Evolutionary conservation across 2,329 filamentous ascomycete species (phyloP), one percentile per base, ranked within the genome.

Genomic region (Botrytis aclada): DNA sequence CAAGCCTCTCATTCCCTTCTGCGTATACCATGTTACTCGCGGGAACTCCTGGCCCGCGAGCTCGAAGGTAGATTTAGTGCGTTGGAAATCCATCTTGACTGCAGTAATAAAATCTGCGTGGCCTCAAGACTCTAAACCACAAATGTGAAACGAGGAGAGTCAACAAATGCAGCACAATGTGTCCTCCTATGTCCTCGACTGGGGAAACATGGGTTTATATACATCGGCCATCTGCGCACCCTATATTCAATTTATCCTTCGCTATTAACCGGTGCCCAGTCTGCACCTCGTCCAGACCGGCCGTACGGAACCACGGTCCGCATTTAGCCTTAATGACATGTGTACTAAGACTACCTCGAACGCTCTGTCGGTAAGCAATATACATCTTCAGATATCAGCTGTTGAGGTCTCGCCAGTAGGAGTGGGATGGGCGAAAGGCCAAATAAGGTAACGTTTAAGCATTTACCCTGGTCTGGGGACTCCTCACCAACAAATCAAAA

Each of bases 1-100:
- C 14, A 89, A 82, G 81, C 85, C 85, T 78, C 87, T 82, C 77
- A 89, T 82, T 62, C 86, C 86, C n/a, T 86, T 84, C 41, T 88
- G 86, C 76, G 83, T 85, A 66, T 78, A 85, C 87, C 87, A 88
- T 76, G 84, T 79, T 70, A 89, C 74, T 29, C 79, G 77, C 47
- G 78, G 77, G 71, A 80, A 80, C 74, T 79, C 77, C 60, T 74
- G 73, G 16, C 79, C 79, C 34, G 75, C 79, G 18, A 80, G 72
- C 75, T 80, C 77, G 64, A 80, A 80, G 37, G 78, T 79, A 22
- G 70, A 16, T 66, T 80, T 79, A 6, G 76, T 72, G 25, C 45
- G 70, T 69, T 74, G 70, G n/a, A 72, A 74, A 64, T 74, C 63
- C 73, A 74, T 74, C 18, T 47, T 74, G 62, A 63, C 41, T 61